Evolutionary conservation across 2,329 filamentous ascomycete genomes (phyloP).

Genomic region (Aurifilum marmelostoma): DNA sequence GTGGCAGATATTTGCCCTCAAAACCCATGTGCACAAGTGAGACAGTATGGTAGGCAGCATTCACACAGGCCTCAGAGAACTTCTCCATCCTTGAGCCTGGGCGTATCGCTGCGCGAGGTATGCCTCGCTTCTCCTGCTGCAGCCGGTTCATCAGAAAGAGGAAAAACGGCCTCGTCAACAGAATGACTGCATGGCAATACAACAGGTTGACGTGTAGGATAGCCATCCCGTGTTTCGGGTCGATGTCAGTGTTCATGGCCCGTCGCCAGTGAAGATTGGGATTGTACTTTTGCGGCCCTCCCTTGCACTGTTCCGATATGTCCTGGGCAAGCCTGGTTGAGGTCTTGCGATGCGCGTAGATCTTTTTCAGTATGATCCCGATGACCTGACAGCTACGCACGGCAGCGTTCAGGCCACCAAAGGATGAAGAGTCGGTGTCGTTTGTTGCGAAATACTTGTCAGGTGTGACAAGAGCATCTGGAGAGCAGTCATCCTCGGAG

Average conservation of each 20-base stretch:
- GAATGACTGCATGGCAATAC: constrained; percentile 64
- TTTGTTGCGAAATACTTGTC: constrained; percentile 25
- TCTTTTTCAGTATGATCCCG: constrained; percentile 58
- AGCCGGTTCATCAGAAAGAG: constrained; percentile 56
- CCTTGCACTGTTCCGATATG: constrained; percentile 56
- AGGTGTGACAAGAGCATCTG: constrained; percentile 44
- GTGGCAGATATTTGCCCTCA: constrained; percentile 49
- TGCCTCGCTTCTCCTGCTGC: constrained; percentile 38
- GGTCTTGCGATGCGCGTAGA: constrained; percentile 64
- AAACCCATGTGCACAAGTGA: constrained; percentile 50
- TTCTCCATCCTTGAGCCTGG: constrained; percentile 44
- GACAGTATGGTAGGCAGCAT: constrained; percentile 55
- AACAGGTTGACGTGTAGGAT: constrained; percentile 66
- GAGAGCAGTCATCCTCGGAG: constrained; percentile 63
- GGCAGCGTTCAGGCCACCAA: constrained; percentile 54
- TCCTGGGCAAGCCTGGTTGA: constrained; percentile 60
- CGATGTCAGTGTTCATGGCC: constrained; percentile 44
- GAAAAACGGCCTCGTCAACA: constrained; percentile 68
- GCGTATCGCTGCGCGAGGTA: constrained; percentile 36
- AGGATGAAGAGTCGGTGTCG: constrained; percentile 29
- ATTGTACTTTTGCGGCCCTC: constrained; percentile 54
- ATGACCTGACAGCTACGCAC: constrained; percentile 62
- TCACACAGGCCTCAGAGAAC: constrained; percentile 55
- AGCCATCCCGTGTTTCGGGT: constrained; percentile 56
- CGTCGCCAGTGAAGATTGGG: constrained; percentile 54